Percentiles rank a stretch among this genome's conserved stretches.
Evolutionary conservation across 1,284 basidiomycete genomes (phyloP).

Genomic region (Rhodotorula sp.): DNA sequence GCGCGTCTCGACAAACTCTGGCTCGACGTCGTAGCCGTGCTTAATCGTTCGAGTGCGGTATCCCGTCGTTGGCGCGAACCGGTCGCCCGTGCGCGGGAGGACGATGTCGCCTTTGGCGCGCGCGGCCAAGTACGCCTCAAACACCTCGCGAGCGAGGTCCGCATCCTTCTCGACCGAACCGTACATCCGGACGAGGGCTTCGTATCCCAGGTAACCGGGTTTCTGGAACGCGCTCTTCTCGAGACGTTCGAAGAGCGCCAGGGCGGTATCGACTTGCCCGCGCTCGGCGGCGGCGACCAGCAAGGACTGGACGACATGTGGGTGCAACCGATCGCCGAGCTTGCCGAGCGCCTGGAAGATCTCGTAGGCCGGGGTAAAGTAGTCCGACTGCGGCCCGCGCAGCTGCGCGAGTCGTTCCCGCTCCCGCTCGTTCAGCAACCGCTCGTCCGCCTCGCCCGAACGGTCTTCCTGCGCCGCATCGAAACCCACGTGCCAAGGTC

Average conservation of each 20-base stretch:
- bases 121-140: slow-evolving; percentile 61
- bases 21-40: slow-evolving; percentile 15
- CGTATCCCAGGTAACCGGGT: slow-evolving; percentile 57
- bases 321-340: slow-evolving; percentile 47
- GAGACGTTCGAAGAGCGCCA: slow-evolving; percentile 67
- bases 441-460: slow-evolving; percentile 15
- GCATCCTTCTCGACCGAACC: slow-evolving; percentile 57
- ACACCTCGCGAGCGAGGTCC: slow-evolving; percentile 64
- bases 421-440: slow-evolving; percentile 8
- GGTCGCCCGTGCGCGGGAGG: background rate
- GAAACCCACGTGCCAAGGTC: slow-evolving; percentile 32
- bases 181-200: slow-evolving; percentile 65
- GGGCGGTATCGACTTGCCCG: slow-evolving; percentile 63
- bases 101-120: slow-evolving; percentile 45
- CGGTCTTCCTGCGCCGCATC: background rate
- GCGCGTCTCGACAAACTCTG: slow-evolving; percentile 43
- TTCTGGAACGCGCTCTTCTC: slow-evolving; percentile 56
- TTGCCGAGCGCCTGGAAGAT: slow-evolving; percentile 65
- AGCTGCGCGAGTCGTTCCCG: slow-evolving; percentile 48
- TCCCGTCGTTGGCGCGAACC: background rate
- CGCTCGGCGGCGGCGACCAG: slow-evolving; percentile 66
- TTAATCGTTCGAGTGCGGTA: slow-evolving; percentile 18
- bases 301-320: slow-evolving; percentile 55
- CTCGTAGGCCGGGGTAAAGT: slow-evolving; percentile 67
- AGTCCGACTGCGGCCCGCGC: slow-evolving; percentile 59